Evolutionary conservation across 2,329 filamentous ascomycete genomes (phyloP), one percentile per base, ranked within the genome.

Genomic region (Neofusicoccum ribis): DNA sequence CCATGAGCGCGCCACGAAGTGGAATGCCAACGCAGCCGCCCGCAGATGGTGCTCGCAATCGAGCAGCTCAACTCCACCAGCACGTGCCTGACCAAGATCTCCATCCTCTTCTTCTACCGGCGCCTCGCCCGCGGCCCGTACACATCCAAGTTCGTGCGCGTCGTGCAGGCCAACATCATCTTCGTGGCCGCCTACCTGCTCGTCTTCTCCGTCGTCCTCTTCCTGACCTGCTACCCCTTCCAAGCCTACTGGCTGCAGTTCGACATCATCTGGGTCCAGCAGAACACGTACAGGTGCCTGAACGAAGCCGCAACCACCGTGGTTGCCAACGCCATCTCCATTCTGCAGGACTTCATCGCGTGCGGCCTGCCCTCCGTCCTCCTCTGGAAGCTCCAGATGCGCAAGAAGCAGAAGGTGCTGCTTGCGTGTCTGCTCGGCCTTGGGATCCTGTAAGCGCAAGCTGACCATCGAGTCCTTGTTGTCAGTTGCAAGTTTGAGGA

Each of bases 361-460:
- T 77, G 78, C 52, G 68, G 72, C 2, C 68, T 83, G 36, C 82
- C 82, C 0, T 71, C 79, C 12, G 73, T 82, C 27, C 75, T 83
- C 41, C 78, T 82, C 5, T 75, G 78, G 72, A 78, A 80, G 31
- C 71, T 83, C 4, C 75, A 78, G 41, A 76, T 84, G 50, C 74
- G 79, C 4, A 68, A 63, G 14, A 70, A 74, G 23, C 81, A 84
- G 69, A 83, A 81, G 69, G 64, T 81, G 20, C 78, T 76, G 1
- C 69, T 82, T 5, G 79, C 81, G 50, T 78, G 80, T 50, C 75
- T 83, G 69, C 75, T 80, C 73, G 80, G 72, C 3, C 66, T 81
- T 8, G 79, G 82, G 1, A 72, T 82, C 6, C 72, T 83, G 75
- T 80, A 64, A 70, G 71, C 27, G n/a, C 17, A 23, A 3, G 2